Base-by-base conservation (phyloP, 2,329 filamentous ascomycete species). In the Diaporthe sp. region DNA sequence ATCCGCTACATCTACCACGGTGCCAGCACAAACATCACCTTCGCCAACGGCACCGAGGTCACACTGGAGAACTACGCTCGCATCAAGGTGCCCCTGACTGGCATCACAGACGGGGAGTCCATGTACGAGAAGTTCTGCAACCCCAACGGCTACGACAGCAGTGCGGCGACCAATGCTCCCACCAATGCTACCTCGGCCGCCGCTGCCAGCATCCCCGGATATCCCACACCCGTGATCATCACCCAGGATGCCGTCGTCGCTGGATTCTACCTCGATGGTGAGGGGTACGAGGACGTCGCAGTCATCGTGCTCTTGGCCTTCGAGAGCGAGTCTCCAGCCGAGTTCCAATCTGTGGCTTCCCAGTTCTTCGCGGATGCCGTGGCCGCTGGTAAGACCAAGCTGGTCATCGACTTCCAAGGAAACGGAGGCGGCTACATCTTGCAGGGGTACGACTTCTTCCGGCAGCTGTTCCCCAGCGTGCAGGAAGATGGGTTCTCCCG, bases 401-500 rank as follows among this genome's bases (percentile, higher is more conserved):
- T 93, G 0, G 87, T 93, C 15, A 84, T 93, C 42, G 91, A 92
- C 77, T 82, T 92, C 8, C 87, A 86, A 4, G 86, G 86, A 62
- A 93, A 93, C 78, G 88, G 87, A 2, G 91, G 91, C 57, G 91
- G 91, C 34, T 87, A 86, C 19, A 88, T 92, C 59, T 80, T 91
- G 10, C 86, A 89, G n/a, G 91, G 89, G 22, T 91, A 91, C 77
- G 91, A 92, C 79, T 85, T 93, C 37, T 92, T 92, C 83, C 89
- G 89, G 72, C 83, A 89, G 80, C 84, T 92, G 0, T 89, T 90
- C 82, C 86, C 86, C 5, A 78, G 82, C 17, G 82, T 86, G 42
- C 81, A 87, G 25, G 82, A 83, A 15, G 82, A 84, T 5, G 82
- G 84, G 8, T 85, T 86, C 78, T 87, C 88, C 74, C 87, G 88